phyloP scores from a whole-genome alignment of 352 stramenopile species.

The Globisporangium yorkense region DNA sequence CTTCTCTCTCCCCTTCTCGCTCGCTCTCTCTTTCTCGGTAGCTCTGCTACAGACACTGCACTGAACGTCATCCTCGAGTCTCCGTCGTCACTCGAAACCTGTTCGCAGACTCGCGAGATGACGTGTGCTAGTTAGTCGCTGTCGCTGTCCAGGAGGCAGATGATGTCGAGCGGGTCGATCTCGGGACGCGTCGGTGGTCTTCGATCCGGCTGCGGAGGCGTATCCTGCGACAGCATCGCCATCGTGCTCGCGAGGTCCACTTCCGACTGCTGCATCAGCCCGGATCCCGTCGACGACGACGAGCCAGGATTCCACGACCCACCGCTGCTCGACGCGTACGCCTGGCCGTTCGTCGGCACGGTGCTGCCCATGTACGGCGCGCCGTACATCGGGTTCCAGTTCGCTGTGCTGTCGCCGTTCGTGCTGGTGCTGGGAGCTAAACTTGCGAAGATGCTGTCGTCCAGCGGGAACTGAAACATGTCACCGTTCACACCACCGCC shows the following conservation, averaged over 20 bases:
- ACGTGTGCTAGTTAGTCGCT: not conserved
- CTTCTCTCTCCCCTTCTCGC: not conserved
- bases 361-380: conserved; percentile 17
- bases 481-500: conserved; percentile 12
- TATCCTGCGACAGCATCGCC: conserved; percentile 51
- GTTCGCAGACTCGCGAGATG: not conserved
- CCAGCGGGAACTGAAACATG: conserved; percentile 52
- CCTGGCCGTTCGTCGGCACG: conserved; percentile 16
- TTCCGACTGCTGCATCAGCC: conserved; percentile 26
- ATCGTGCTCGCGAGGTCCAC: conserved; percentile 54
- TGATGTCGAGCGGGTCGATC: conserved; percentile 52
- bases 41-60: not conserved
- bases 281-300: conserved; percentile 4
- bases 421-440: conserved; percentile 19
- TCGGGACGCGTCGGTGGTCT: conserved; percentile 13
- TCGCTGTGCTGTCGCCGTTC: conserved; percentile 16
- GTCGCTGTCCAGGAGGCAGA: conserved; percentile 65
- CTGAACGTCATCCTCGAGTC: not conserved
- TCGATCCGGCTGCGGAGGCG: conserved; percentile 40
- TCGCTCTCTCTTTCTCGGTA: not conserved
- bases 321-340: conserved; percentile 2
- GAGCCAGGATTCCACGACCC: conserved; percentile 8
- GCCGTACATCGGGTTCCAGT: conserved; percentile 29
- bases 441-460: conserved; percentile 45
- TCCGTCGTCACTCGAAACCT: not conserved